A percentile compares a stretch with the other conserved stretches of the same genome.
These are phyloP conservation scores for Phytopythium sindhum DNA, from an alignment of 352 stramenopile species.

Conservation along the genomic window DNA sequence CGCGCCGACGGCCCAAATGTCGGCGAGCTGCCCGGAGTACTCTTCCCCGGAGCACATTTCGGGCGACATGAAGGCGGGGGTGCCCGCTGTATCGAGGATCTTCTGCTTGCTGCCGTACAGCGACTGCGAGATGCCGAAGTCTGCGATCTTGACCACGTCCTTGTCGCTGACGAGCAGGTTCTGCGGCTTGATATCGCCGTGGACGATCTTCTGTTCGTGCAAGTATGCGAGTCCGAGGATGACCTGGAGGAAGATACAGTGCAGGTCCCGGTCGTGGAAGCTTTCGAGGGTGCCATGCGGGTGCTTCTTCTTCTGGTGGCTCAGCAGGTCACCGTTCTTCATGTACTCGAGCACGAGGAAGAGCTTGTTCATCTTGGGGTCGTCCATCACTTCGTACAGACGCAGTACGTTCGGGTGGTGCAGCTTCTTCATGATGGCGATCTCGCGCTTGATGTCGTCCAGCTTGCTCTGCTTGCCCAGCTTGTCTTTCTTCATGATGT, in stretches of 20 bases:
- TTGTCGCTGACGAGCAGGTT: conserved; percentile 87
- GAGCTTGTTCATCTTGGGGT: conserved; percentile 90
- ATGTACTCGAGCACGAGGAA: conserved; percentile 98
- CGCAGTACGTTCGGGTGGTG: conserved; percentile 93
- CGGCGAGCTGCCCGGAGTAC: conserved; percentile 82
- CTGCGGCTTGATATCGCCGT: conserved; percentile 86
- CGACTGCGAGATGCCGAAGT: conserved; percentile 90
- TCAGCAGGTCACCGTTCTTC: conserved; percentile 71
- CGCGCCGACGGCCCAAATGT: conserved; percentile 90
- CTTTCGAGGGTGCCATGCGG: conserved; percentile 30
- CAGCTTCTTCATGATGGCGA: conserved; percentile 98
- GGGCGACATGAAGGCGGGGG: conserved; percentile 91
- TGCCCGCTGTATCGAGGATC: conserved; percentile 78
- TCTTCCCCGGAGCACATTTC: conserved; percentile 89
- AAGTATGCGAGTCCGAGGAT: conserved; percentile 88
- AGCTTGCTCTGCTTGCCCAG: conserved; percentile 76
- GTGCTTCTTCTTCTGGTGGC: conserved; percentile 73
- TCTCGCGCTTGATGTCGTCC: conserved; percentile 91
- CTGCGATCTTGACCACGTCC: conserved; percentile 90
- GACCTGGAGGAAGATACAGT: conserved; percentile 72
- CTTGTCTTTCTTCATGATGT: conserved; percentile 86
- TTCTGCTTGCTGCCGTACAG: conserved; percentile 80
- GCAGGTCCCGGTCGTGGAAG: conserved; percentile 63
- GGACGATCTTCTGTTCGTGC: conserved; percentile 82
- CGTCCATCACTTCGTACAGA: conserved; percentile 96